Evolutionary conservation across 768 basidiomycete species (phyloP).

Genomic region (Mycena galericulata): DNA sequence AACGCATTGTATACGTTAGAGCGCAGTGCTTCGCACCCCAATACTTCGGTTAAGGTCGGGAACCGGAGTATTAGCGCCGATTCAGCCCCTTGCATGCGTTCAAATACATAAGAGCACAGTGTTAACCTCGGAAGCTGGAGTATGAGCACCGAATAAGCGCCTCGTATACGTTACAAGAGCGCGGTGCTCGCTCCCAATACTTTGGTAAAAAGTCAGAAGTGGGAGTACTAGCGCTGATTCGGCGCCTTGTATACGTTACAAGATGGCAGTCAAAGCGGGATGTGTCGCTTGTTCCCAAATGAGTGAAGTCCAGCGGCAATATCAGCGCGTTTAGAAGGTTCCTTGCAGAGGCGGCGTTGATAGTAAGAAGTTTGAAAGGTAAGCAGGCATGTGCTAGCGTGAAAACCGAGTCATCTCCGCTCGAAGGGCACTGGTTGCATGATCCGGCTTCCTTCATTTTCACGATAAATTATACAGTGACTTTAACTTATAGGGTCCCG

Average conservation of each 20-base stretch:
- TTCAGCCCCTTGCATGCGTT: no score
- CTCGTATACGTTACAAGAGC: neutral
- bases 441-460: neutral
- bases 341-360: slow-evolving; percentile 1
- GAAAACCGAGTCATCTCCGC: neutral
- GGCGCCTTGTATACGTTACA: no score
- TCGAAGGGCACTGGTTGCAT: neutral
- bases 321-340: slow-evolving; percentile 10
- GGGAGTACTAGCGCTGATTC: slow-evolving; percentile 3
- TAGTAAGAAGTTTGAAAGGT: no score
- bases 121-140: no score
- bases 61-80: no score
- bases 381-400: neutral
- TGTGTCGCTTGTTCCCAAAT: slow-evolving; percentile 2
- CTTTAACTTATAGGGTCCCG: no score
- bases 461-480: no score
- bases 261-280: neutral
- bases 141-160: no score
- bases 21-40: no score
- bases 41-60: no score
- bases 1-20: slow-evolving; percentile 1
- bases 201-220: slow-evolving; percentile 2
- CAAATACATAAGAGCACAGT: no score
- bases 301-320: slow-evolving; percentile 7
- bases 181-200: slow-evolving; percentile 1